Evolutionary conservation across 192 early-diverging fungal species (phyloP), one percentile per base, ranked within the genome.

Genomic region (Gaertneriomyces semiglobifer): DNA sequence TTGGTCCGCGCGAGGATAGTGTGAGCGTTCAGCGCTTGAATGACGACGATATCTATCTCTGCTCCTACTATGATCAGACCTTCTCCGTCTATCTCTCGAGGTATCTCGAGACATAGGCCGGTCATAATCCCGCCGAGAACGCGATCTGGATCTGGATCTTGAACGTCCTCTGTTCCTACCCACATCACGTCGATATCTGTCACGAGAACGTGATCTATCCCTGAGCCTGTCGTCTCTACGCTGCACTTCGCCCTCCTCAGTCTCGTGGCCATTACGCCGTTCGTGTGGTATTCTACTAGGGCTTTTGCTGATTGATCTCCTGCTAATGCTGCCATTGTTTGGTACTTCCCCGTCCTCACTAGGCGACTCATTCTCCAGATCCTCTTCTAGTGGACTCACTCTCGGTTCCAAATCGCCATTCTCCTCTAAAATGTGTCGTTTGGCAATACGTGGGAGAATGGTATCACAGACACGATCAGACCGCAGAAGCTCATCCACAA

Each of bases 401-500:
- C 94, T 74, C 5, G 91, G 91, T 45, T 89, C 80, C 58, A 99
- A 60, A 41, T 92, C 90, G 51, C 88, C 93, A 20, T 81, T 74
- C 51, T 98, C 92, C 63, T 96, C 96, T 6, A 98, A 74, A 10
- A 88, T 74, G 65, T 90, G 68, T 9, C 95, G 84, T 40, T 89
- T 90, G 5, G 85, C 84, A 14, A 99, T 65, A 38, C 87, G 81
- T 4, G 96, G 96, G 40, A 99, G 72, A n/a, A 93, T 91, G 2
- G 90, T 86, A 75, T 93, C 91, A 63, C 91, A 97, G 4, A 92
- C 90, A 42, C 88, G 83, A 12, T 90, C 86, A 20, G 90, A 85
- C 10, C 79, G 70, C 54, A 98, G 76, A 19, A 98, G 76, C 25
- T 87, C 75, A 70, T 99, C 93, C 39, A 94, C 84, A 72, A 97